Evolutionary conservation across 768 basidiomycete species (phyloP).

Genomic region (Amanita brunnescens): DNA sequence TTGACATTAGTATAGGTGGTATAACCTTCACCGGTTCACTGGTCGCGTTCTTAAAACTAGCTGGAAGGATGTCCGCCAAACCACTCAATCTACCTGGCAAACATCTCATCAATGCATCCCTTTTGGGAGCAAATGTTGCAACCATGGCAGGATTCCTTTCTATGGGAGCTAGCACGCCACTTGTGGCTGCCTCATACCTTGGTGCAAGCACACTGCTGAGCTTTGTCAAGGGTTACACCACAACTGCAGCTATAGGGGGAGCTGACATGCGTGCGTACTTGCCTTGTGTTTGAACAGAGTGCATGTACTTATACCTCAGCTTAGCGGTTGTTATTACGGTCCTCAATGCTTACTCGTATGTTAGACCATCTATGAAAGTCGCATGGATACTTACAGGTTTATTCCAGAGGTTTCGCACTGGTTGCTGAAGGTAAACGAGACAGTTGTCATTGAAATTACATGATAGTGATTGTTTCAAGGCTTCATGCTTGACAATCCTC

Average conservation of each 20-base stretch:
- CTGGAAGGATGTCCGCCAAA: slow-evolving; percentile 70
- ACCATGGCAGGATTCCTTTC: slow-evolving; percentile 75
- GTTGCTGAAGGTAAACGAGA: slow-evolving; percentile 61
- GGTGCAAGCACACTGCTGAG: slow-evolving; percentile 66
- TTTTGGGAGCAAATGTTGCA: slow-evolving; percentile 64
- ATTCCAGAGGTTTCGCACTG: slow-evolving; percentile 63
- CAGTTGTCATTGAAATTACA: slow-evolving; percentile 1
- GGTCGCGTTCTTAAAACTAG: slow-evolving; percentile 83
- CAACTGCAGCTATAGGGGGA: slow-evolving; percentile 86
- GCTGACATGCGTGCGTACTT: slow-evolving; percentile 82
- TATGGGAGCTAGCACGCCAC: slow-evolving; percentile 59
- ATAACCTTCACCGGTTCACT: slow-evolving; percentile 87
- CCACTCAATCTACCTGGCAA: slow-evolving; percentile 68
- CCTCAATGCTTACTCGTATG: slow-evolving; percentile 76
- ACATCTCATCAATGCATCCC: slow-evolving; percentile 62
- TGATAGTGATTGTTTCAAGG: slow-evolving; percentile 26
- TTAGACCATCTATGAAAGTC: slow-evolving; percentile 1
- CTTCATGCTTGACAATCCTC: slow-evolving; percentile 84
- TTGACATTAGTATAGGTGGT: slow-evolving; percentile 38
- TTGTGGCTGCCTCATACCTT: slow-evolving; percentile 71
- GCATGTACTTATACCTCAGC: slow-evolving; percentile 1
- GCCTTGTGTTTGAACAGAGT: not conserved
- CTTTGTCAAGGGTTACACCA: slow-evolving; percentile 81
- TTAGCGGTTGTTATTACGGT: slow-evolving; percentile 87
- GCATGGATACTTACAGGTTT: not conserved